Percentiles rank a stretch among this genome's conserved stretches.
Conservation (phyloP, 257 asterid species). For the Ilex asprella region DNA sequence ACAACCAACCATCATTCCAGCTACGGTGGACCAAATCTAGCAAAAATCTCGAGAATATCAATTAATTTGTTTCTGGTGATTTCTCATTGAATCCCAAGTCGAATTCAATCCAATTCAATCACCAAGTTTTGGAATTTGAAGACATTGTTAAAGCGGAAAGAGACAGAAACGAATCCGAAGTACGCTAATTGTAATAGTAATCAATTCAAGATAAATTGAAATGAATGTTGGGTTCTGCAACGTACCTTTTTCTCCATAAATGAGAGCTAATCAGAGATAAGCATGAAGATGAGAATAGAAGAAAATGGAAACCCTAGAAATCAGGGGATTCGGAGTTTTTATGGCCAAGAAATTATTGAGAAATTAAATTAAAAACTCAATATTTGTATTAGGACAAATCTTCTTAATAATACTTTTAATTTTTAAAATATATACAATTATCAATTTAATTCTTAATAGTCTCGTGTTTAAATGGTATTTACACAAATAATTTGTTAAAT, state of each 20-base stretch:
- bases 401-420: no score
- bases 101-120: no score
- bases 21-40: slow-evolving; percentile 23
- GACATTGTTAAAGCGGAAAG: slow-evolving; percentile 1
- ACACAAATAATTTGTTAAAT: no score
- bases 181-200: neutral
- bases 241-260: slow-evolving; percentile 44
- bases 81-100: no score
- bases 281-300: slow-evolving; percentile 1
- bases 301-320: slow-evolving; percentile 22
- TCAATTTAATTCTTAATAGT: no score
- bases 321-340: slow-evolving; percentile 13
- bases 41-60: slow-evolving; percentile 4
- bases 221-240: slow-evolving; percentile 1
- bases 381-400: no score
- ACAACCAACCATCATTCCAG: slow-evolving; percentile 55
- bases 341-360: neutral
- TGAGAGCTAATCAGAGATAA: slow-evolving; percentile 3
- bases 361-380: no score
- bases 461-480: no score
- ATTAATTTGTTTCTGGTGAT: neutral
- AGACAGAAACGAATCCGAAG: slow-evolving; percentile 6
- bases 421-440: no score
- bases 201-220: slow-evolving; percentile 6
- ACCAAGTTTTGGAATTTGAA: no score